Base-by-base conservation (phyloP, 78 protist genomes). In the Parvularia atlantis region DNA sequence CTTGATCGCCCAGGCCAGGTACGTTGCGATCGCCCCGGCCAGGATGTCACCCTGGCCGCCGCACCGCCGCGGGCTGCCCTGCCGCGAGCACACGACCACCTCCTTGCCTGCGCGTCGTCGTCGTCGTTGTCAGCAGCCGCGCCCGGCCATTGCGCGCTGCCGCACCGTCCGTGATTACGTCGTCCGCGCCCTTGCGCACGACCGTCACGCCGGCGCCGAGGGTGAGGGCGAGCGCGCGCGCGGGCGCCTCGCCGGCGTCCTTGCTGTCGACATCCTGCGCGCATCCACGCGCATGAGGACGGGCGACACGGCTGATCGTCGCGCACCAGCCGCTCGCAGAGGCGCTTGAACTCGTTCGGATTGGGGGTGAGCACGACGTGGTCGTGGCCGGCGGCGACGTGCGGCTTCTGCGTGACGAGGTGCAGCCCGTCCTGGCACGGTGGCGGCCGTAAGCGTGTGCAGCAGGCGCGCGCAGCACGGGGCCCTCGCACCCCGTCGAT, bases 331-430 rank as follows among this genome's bases (percentile, higher is more conserved):
- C 11, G 7, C 56, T 19, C 30, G 56, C 52, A 82, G 48, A 82
- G 62, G n/a, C 57, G 46, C 7, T 44, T 61, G 37, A n/a, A 71
- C 60, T 88, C 92, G 10, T 50, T 58, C 40, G 63, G 39, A 50
- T 88, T 88, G 39, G 92, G 92, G 3, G 89, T 84, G 41, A 88
- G 66, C 26, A 88, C 72, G 26, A 60, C 84, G 39, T 53, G 53
- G n/a, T 75, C 73, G 53, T 63, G 50, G 28, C 77, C 84, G 56
- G 57, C 35, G 46, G 81, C 43, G 9, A 81, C 16, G 3, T 71
- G 81, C 35, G 76, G 66, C 33, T 73, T 50, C 5, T 44, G 61
- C 19, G 74, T 35, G 44, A 71, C 41, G n/a, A 84, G 75, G n/a
- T 75, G 22, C 30, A 88, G 28, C 24, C 84, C 92, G 20, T 87